These are phyloP conservation scores for Margaritispora aquatica DNA, from an alignment of 495 filamentous ascomycete genomes.

Conservation along the genomic window DNA sequence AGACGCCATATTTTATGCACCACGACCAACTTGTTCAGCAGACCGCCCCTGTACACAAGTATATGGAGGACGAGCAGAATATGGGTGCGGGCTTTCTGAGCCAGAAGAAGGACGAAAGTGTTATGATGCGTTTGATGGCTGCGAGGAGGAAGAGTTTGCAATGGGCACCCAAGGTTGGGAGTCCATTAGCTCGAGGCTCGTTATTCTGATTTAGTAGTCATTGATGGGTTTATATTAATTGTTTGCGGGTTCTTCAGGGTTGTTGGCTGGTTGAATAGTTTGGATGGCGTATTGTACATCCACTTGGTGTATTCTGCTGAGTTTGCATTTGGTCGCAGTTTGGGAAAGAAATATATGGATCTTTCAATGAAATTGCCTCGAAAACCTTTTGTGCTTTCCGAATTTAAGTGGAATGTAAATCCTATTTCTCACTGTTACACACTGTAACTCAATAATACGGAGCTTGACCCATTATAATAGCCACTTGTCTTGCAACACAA, in stretches of 20 bases:
- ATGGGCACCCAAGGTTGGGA: conserved; percentile 71
- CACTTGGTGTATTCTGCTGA: background rate
- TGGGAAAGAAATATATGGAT: too few relatives aligned
- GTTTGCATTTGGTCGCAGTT: background rate
- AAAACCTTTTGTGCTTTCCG: too few relatives aligned
- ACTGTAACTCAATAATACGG: too few relatives aligned
- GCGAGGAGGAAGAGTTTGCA: conserved; percentile 78
- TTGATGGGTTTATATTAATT: background rate
- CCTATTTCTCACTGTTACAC: too few relatives aligned
- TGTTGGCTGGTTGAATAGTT: background rate
- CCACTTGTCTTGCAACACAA: too few relatives aligned
- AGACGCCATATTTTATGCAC: conserved; percentile 24
- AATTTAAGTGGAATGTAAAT: too few relatives aligned
- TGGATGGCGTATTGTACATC: background rate
- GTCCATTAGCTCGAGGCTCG: conserved; percentile 52
- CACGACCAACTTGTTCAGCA: conserved; percentile 55
- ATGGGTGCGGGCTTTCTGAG: conserved; percentile 29
- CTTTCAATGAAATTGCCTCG: too few relatives aligned
- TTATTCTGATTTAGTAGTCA: background rate
- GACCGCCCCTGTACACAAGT: conserved; percentile 60
- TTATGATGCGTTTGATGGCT: conserved; percentile 62
- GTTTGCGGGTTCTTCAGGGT: background rate
- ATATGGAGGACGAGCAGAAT: conserved; percentile 26
- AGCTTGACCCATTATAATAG: too few relatives aligned
- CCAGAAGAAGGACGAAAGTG: conserved; percentile 36